Evolutionary conservation across 305 asterid species (phyloP), one percentile per base, ranked within the genome.

Genomic region (Coffea humblotiana): DNA sequence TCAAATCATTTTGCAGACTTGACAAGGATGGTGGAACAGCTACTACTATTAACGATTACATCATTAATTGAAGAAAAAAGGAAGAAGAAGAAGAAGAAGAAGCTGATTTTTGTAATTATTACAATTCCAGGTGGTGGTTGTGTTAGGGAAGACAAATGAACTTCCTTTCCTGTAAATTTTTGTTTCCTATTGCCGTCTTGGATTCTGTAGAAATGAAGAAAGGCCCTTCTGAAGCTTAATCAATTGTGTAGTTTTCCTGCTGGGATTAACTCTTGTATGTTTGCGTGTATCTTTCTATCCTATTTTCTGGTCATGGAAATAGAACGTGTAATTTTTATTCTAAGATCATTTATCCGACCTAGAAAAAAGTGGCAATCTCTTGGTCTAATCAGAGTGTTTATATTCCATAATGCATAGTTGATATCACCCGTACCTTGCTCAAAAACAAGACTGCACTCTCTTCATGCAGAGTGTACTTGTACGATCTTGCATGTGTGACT

Each of bases 41-140:
- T 49, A 16, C 15, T 35, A 7, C 32, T 29, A 29, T 13, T 49
- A 43, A 32, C 69, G 35, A 6, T 47, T 13, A 73, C 21, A 71
- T 71, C 48, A 29, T 16, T 56, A 27, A 32, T 1, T 69, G 19
- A 19, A 8, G 4, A 29, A 25, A 27, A 51, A 25, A 4, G 32
- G 29, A 29, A 27, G 16, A 29, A 66, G 3, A 8, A 4, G 23
- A 10, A 32, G 32, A 58, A 23, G 0, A 54, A 1, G 32, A 19
- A 35, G 58, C 63, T 77, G 75, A 77, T 81, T 77, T 29, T 81
- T 81, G 81, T 81, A 81, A 77, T 48, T 81, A 81, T 48, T 40
- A 60, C 80, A 27, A 45, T 25, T 12, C 32, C 16, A 12, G 8
- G 40, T 25, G 72, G 54, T 51, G 78, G 75, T 51, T 61, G 73